A percentile compares a stretch with the other conserved stretches of the same genome.
These are phyloP conservation scores for Dactylellina cionopaga DNA, from an alignment of 2,329 filamentous ascomycete species.

Conservation along the genomic window DNA sequence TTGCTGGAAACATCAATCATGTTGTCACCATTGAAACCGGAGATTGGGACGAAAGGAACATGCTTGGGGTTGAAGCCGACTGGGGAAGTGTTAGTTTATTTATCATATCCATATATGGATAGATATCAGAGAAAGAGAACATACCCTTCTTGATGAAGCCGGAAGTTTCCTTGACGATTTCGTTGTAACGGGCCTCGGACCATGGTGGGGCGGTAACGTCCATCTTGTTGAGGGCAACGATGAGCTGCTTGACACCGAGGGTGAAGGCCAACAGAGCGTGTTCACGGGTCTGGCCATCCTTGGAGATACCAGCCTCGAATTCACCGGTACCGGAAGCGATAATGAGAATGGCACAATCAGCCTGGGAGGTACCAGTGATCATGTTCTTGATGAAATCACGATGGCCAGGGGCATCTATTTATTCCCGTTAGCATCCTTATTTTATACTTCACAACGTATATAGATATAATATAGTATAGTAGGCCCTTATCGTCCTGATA, in stretches of 20 bases:
- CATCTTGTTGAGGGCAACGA: slow-evolving; percentile 99
- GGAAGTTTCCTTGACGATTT: slow-evolving; percentile 99
- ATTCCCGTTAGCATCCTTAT: slow-evolving; percentile 26
- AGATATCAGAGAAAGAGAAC: neutral
- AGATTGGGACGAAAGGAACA: slow-evolving; percentile 99
- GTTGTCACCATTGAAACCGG: slow-evolving; percentile 99
- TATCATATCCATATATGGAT: neutral
- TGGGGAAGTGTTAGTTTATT: neutral
- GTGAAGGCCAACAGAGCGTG: slow-evolving; percentile 99
- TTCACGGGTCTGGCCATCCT: slow-evolving; percentile 99
- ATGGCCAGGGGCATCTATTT: slow-evolving; percentile 90
- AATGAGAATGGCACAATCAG: slow-evolving; percentile 99
- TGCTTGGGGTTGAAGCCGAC: slow-evolving; percentile 99
- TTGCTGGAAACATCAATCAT: slow-evolving; percentile 91
- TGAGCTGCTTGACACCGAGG: slow-evolving; percentile 99
- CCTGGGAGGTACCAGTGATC: slow-evolving; percentile 99
- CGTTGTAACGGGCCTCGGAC: slow-evolving; percentile 93
- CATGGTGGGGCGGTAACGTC: slow-evolving; percentile 88
- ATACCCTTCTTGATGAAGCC: slow-evolving; percentile 97
- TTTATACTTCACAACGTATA: neutral
- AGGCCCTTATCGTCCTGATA: slow-evolving; percentile 18
- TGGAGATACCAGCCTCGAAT: slow-evolving; percentile 99
- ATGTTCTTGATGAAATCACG: slow-evolving; percentile 99
- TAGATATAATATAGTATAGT: neutral
- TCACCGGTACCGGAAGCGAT: slow-evolving; percentile 99